A percentile compares a stretch with the other conserved stretches of the same genome.
Evolutionary conservation across 2,329 filamentous ascomycete genomes (phyloP).

Genomic region (Arthrobotrys sphaeroides): DNA sequence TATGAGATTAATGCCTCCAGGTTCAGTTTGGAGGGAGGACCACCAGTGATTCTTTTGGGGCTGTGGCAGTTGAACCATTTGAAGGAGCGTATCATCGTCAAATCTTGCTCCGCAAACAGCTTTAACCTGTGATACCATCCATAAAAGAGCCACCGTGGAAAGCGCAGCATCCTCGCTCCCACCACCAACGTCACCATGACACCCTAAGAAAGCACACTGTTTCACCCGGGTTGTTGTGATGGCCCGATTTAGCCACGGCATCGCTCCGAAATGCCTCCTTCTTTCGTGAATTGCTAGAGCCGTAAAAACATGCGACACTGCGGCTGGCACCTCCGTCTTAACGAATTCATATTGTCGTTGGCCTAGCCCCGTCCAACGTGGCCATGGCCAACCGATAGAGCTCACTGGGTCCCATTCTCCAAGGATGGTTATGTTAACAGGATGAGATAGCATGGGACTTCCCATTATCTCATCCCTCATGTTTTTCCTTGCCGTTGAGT

Average conservation of each 20-base stretch:
- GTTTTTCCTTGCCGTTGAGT: neutral
- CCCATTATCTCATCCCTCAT: no score
- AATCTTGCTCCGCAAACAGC: no score
- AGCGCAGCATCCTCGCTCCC: neutral
- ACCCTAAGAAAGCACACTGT: neutral
- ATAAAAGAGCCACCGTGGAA: neutral
- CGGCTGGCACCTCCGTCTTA: neutral
- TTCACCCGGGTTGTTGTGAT: neutral
- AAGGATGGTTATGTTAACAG: neutral
- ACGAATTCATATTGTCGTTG: no score
- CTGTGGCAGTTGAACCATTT: no score
- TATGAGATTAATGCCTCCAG: no score
- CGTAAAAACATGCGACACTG: neutral
- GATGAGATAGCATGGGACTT: no score
- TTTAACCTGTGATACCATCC: neutral
- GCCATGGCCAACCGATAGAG: neutral
- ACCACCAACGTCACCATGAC: neutral
- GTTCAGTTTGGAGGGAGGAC: no score
- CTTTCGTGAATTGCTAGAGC: neutral
- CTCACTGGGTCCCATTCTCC: neutral
- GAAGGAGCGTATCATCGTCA: no score
- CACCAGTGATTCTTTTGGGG: no score
- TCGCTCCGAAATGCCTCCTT: neutral
- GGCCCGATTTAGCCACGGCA: neutral
- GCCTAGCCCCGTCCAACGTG: no score